Base-by-base conservation (phyloP, 345 rosid species). In the Psidium friedrichsthalianum region DNA sequence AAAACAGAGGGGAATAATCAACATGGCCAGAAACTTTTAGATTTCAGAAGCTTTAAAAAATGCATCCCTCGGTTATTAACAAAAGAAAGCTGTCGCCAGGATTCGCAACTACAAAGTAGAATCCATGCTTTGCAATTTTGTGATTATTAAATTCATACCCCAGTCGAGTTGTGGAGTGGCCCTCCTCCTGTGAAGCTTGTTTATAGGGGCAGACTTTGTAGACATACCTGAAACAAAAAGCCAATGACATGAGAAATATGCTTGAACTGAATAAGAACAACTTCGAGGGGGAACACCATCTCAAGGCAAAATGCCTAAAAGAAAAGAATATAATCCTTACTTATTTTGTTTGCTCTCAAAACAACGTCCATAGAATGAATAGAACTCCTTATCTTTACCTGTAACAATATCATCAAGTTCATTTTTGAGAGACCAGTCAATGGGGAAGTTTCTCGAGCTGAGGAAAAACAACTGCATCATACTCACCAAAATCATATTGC, bases 351-450 rank as follows among this genome's bases (percentile, higher is more conserved):
- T 98, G 93, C 90, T 91, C 90, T 96, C 99, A 87, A 94, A 98
- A 89, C 98, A 98, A 27, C 82, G 95, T 88, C 92, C 95, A 58
- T 94, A 92, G 91, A 96, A 93, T 47, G 98, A 92, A 87, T 94
- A 98, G 95, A 98, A 96, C 92, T 96, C 99, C 92, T 93, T 95
- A 89, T 93, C 99, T 21, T 87, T 89, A 83, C 99, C 99, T 96
- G 97, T 21, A 89, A 86, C 27, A 80, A 53, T 86, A 57, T 40
- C 56, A 76, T 51, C 51, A 20, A 76, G 78, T 40, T 59, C 44
- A 59, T 49, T 29, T 40, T 32, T 25, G 64, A 56, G n/a, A 86
- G 84, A 24, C 74, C 16, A 51, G 36, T 29, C 58, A 51, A 29
- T 21, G 27, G 27, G 29, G 25, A 36, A 59, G 74, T 84, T 49